These are phyloP conservation scores for Gaillardinia entomophila DNA, from an alignment of 805 yeast genomes.

Conservation along the genomic window DNA sequence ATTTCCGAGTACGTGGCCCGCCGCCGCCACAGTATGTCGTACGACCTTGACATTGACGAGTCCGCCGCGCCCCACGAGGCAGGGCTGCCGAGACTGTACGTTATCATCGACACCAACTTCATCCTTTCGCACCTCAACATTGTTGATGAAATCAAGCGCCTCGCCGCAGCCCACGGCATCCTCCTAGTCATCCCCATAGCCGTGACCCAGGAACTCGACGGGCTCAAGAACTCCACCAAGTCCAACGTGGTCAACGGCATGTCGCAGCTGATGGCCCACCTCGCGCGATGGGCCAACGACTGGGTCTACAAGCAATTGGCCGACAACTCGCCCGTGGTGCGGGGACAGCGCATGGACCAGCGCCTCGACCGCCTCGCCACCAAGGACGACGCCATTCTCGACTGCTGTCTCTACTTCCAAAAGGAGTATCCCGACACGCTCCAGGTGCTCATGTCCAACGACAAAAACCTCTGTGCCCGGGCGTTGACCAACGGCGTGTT, in stretches of 20 bases:
- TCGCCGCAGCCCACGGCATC: constrained; percentile 39
- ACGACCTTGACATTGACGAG: constrained; percentile 12
- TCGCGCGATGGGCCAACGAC: constrained; percentile 68
- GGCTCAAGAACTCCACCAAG: constrained; percentile 49
- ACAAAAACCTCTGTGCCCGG: constrained; percentile 73
- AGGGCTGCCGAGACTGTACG: constrained; percentile 25
- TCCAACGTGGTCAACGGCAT: constrained; percentile 10
- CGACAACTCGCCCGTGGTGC: constrained; percentile 40
- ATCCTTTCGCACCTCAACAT: constrained; percentile 61
- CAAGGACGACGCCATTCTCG: constrained; percentile 81
- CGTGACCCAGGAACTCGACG: constrained; percentile 77
- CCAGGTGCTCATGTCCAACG: constrained; percentile 71
- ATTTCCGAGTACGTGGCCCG: constrained; percentile 36
- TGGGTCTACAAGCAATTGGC: constrained; percentile 71
- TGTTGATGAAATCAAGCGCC: constrained; percentile 44
- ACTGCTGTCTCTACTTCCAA: constrained; percentile 69
- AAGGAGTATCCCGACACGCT: constrained; percentile 23
- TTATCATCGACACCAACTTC: constrained; percentile 83
- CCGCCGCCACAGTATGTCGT: constrained; percentile 2
- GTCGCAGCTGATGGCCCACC: constrained; percentile 39
- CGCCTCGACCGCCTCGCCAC: constrained; percentile 35
- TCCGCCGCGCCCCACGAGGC: constrained; percentile 6
- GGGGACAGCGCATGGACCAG: constrained; percentile 62
- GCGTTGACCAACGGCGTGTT: constrained; percentile 62
- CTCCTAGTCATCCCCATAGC: constrained; percentile 62